phyloP scores from a whole-genome alignment of 192 early-diverging fungal genomes.

The Cladochytrium replicatum region DNA sequence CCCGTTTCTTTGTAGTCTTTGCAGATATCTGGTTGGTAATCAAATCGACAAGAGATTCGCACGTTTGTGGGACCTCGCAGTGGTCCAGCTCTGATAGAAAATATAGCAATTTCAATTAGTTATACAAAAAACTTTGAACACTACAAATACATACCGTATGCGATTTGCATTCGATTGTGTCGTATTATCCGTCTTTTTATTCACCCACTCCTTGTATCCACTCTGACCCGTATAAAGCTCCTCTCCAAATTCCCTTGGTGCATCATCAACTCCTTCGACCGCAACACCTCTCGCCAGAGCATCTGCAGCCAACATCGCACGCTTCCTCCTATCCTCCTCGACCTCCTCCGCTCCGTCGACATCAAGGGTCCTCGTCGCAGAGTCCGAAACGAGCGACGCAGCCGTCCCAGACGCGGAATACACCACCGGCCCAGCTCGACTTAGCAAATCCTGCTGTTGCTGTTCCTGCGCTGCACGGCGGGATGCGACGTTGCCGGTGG shows the following conservation, averaged over 20 bases:
- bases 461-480: too few species aligned
- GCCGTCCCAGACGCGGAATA: slow-evolving; percentile 37
- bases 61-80: slow-evolving; percentile 60
- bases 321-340: not conserved
- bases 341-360: slow-evolving; percentile 29
- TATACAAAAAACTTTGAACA: slow-evolving; percentile 3
- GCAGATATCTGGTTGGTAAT: slow-evolving; percentile 97
- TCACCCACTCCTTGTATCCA: slow-evolving; percentile 58
- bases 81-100: slow-evolving; percentile 51
- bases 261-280: slow-evolving; percentile 21
- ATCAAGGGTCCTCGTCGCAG: slow-evolving; percentile 36
- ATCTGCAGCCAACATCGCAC: not conserved
- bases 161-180: slow-evolving; percentile 40
- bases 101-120: too few species aligned
- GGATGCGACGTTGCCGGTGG: too few species aligned
- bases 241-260: too few species aligned
- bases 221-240: slow-evolving; percentile 57
- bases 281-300: slow-evolving; percentile 26
- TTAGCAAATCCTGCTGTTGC: too few species aligned
- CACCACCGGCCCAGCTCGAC: too few species aligned
- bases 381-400: slow-evolving; percentile 23
- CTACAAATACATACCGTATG: slow-evolving; percentile 12
- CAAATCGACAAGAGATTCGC: slow-evolving; percentile 74
- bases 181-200: slow-evolving; percentile 48
- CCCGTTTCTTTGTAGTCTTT: slow-evolving; percentile 87